These are phyloP conservation scores for Narthecium ossifragum DNA, from an alignment of 106 monocot genomes.

Conservation along the genomic window DNA sequence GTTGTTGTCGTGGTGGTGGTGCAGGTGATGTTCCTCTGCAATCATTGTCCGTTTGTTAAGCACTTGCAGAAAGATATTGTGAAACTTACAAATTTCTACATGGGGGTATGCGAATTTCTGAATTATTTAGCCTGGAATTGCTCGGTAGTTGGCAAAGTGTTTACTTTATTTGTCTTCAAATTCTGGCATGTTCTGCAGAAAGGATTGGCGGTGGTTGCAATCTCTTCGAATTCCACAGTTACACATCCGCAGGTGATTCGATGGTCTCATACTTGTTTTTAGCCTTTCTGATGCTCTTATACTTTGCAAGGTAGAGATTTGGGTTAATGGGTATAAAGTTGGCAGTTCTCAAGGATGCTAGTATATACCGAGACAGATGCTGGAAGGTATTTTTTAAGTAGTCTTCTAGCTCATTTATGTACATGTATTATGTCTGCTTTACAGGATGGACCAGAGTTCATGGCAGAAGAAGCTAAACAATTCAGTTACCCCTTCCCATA, in stretches of 20 bases:
- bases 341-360: too few relatives aligned
- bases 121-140: too few relatives aligned
- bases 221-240: conserved; percentile 75
- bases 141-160: too few relatives aligned
- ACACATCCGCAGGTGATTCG: conserved; percentile 95
- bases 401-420: too few relatives aligned
- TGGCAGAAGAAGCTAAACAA: conserved; percentile 89
- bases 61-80: conserved; percentile 85
- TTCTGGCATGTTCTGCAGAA: conserved; percentile 53
- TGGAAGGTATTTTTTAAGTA: too few relatives aligned
- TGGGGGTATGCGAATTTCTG: conserved; percentile 37
- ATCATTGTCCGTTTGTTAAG: conserved; percentile 94
- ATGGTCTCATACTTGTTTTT: too few relatives aligned
- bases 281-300: too few relatives aligned
- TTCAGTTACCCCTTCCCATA: conserved; percentile 90
- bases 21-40: conserved; percentile 99
- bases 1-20: conserved; percentile 6
- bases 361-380: too few relatives aligned
- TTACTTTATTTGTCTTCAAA: too few relatives aligned
- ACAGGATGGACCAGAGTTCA: conserved; percentile 94
- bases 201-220: conserved; percentile 79
- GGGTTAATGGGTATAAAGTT: too few relatives aligned
- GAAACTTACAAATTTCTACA: conserved; percentile 81
- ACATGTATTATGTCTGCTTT: conserved; percentile 12
- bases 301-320: too few relatives aligned